A percentile compares a stretch with the other conserved stretches of the same genome.
phyloP scores from a whole-genome alignment of 495 filamentous ascomycete species.

The Staphylotrichum longicolle region DNA sequence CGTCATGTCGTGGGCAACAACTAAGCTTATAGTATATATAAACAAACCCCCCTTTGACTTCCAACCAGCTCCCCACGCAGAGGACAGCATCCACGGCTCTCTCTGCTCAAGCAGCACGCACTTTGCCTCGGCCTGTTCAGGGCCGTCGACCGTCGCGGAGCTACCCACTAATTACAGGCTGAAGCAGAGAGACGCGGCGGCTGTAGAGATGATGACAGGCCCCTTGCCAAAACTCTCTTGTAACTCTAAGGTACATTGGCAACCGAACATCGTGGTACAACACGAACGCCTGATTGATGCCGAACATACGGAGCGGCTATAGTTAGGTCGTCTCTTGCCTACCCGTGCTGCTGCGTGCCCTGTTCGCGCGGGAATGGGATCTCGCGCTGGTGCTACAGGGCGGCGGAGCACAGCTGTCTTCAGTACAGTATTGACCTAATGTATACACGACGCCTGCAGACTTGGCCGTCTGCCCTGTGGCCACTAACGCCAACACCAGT shows the following conservation, averaged over 20 bases:
- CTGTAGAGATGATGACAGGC: slow-evolving; percentile 3
- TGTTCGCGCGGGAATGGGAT: slow-evolving; percentile 4
- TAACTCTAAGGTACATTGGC: slow-evolving; percentile 1
- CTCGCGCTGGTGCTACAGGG: too few relatives aligned
- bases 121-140: too few relatives aligned
- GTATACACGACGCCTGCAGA: slow-evolving; percentile 6
- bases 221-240: slow-evolving; percentile 4
- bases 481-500: neutral
- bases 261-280: slow-evolving; percentile 2
- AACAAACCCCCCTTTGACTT: too few relatives aligned
- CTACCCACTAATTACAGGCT: too few relatives aligned
- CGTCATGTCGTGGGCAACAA: too few relatives aligned
- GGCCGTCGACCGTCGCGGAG: too few relatives aligned
- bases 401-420: too few relatives aligned
- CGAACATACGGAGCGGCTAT: slow-evolving; percentile 5
- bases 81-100: too few relatives aligned
- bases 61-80: too few relatives aligned
- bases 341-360: slow-evolving; percentile 2
- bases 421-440: slow-evolving; percentile 5
- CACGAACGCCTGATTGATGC: neutral
- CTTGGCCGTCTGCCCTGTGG: slow-evolving; percentile 4
- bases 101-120: too few relatives aligned
- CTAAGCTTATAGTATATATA: too few relatives aligned
- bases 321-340: slow-evolving; percentile 4
- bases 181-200: slow-evolving; percentile 4